Evolutionary conservation across 1,284 basidiomycete species (phyloP).

Genomic region (Ceratobasidium sp.): DNA sequence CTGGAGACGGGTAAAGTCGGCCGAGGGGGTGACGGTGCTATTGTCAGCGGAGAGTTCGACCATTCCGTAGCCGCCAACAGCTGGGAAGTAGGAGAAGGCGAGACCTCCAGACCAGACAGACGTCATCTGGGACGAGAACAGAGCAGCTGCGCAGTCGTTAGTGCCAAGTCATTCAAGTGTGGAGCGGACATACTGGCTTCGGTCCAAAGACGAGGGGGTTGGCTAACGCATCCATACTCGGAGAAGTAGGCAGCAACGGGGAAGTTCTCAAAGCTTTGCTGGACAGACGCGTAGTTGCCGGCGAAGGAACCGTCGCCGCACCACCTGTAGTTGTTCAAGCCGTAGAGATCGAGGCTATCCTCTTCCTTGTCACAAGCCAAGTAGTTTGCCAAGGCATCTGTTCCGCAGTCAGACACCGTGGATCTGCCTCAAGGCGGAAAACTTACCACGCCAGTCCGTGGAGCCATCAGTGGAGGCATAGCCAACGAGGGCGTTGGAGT

Average conservation of each 20-base stretch:
- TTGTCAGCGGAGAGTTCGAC: constrained; percentile 72
- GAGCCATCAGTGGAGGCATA: constrained; percentile 86
- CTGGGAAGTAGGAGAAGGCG: constrained; percentile 85
- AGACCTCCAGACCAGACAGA: constrained; percentile 86
- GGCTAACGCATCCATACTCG: constrained; percentile 79
- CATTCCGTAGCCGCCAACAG: constrained; percentile 81
- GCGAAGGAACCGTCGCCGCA: constrained; percentile 73
- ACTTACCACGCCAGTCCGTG: constrained; percentile 59
- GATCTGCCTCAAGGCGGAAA: background rate
- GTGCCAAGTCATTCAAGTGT: background rate
- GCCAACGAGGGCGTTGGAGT: constrained; percentile 73
- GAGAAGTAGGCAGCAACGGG: constrained; percentile 89
- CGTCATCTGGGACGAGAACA: constrained; percentile 75
- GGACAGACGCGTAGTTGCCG: constrained; percentile 61
- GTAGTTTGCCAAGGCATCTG: constrained; percentile 74
- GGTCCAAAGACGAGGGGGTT: constrained; percentile 75
- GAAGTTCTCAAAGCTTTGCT: constrained; percentile 55
- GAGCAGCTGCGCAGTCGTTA: constrained; percentile 53
- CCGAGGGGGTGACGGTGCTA: constrained; percentile 63
- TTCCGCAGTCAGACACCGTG: background rate
- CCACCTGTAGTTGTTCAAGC: constrained; percentile 84
- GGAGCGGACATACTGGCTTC: constrained; percentile 56
- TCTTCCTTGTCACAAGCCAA: constrained; percentile 79
- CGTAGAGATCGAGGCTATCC: constrained; percentile 82
- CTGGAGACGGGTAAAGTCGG: constrained; percentile 74